Conservation (phyloP, 768 basidiomycete species). For the Mycena epipterygia region DNA sequence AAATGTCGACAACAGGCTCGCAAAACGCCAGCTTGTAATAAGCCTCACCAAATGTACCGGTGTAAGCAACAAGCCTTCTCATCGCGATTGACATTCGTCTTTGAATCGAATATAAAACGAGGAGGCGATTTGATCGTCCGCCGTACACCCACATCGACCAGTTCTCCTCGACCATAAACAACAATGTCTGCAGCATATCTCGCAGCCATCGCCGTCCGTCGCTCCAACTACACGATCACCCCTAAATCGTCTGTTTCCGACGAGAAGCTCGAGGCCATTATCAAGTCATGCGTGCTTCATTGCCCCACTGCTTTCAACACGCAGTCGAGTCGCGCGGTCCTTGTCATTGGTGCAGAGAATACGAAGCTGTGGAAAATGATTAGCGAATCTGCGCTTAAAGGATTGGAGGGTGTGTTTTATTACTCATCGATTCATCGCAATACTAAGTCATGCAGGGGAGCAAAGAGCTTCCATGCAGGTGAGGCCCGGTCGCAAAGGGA, state of each 20-base stretch:
- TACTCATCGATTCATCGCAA: neutral
- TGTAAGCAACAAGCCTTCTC: too few species aligned
- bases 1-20: too few species aligned
- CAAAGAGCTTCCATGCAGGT: neutral
- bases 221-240: conserved; percentile 20
- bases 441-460: conserved; percentile 11
- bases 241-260: conserved; percentile 15
- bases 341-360: conserved; percentile 26
- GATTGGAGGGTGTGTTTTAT: conserved; percentile 12
- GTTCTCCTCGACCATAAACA: neutral
- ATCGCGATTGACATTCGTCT: too few species aligned
- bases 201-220: conserved; percentile 20
- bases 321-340: conserved; percentile 19
- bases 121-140: too few species aligned
- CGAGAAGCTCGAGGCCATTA: conserved; percentile 24
- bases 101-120: too few species aligned
- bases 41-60: too few species aligned
- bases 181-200: conserved; percentile 30
- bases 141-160: too few species aligned
- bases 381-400: conserved; percentile 11
- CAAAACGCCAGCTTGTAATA: too few species aligned
- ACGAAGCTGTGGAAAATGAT: conserved; percentile 27
- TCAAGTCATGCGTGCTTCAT: conserved; percentile 6
- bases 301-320: conserved; percentile 26
- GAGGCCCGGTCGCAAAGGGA: too few species aligned